phyloP scores from a whole-genome alignment of 257 asterid species.

The Mentha longifolia region DNA sequence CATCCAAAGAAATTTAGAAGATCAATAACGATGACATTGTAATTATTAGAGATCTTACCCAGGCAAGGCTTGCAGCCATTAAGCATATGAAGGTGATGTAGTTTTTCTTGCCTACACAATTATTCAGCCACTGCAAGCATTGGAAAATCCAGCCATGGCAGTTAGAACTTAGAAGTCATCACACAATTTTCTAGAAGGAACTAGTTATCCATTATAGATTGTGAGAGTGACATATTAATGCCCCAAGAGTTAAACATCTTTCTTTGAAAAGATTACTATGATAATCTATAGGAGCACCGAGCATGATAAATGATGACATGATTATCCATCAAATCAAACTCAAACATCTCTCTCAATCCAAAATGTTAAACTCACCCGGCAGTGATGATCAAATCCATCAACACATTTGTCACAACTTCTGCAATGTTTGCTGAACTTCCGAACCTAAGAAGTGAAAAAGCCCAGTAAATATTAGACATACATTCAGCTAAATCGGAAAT shows the following conservation, averaged over 20 bases:
- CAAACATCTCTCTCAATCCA: conserved; percentile 9
- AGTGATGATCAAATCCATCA: conserved; percentile 98
- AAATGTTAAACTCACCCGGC: conserved; percentile 74
- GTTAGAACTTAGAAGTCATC: conserved; percentile 26
- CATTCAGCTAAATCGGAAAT: too few species aligned
- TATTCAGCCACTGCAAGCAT: conserved; percentile 87
- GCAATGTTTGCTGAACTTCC: conserved; percentile 93
- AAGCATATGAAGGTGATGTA: conserved; percentile 79
- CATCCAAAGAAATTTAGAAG: conserved; percentile 1
- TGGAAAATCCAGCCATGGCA: conserved; percentile 24
- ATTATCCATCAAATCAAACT: background rate
- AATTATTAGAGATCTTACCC: conserved; percentile 62
- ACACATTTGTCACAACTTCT: conserved; percentile 99
- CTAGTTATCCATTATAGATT: background rate
- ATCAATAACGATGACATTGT: conserved; percentile 13
- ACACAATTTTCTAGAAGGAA: conserved; percentile 1
- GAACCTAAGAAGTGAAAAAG: conserved; percentile 60
- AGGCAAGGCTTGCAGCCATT: conserved; percentile 89
- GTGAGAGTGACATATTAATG: background rate
- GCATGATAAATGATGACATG: conserved; percentile 12
- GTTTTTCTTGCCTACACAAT: conserved; percentile 94
- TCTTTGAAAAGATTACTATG: background rate
- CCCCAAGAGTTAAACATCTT: background rate
- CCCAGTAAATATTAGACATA: conserved; percentile 13
- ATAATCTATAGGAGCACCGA: conserved; percentile 9